A percentile compares a stretch with the other conserved stretches of the same genome.
Conservation (phyloP, 768 basidiomycete species). For the Sutorius australiensis region DNA sequence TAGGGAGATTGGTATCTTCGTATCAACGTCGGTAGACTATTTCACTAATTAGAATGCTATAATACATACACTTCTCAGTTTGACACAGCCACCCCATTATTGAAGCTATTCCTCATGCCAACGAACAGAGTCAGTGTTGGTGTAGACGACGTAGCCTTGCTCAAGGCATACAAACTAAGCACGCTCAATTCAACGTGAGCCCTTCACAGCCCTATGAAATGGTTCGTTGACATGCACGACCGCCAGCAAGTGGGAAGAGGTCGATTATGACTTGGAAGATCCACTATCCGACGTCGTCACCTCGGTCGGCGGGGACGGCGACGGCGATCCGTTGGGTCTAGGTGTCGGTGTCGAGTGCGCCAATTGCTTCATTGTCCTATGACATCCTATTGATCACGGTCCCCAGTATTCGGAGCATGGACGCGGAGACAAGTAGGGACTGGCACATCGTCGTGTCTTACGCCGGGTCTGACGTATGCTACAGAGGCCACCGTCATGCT, state of each 20-base stretch:
- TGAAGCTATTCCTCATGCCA: slow-evolving; percentile 12
- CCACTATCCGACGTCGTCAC: slow-evolving; percentile 67
- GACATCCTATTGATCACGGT: not conserved
- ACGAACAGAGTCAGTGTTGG: slow-evolving; percentile 59
- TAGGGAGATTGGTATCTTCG: not conserved
- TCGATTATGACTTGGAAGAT: slow-evolving; percentile 81
- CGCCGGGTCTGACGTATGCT: slow-evolving; percentile 4
- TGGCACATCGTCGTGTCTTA: slow-evolving; percentile 8
- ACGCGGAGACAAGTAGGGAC: slow-evolving; percentile 67
- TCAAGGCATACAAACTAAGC: slow-evolving; percentile 86
- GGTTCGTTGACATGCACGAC: slow-evolving; percentile 4
- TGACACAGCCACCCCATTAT: slow-evolving; percentile 14
- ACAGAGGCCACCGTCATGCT: slow-evolving; percentile 79
- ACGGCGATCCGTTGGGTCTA: slow-evolving; percentile 77
- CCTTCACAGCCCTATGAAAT: not conserved
- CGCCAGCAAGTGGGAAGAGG: slow-evolving; percentile 81
- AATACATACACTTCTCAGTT: slow-evolving; percentile 1
- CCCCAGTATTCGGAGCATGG: slow-evolving; percentile 59
- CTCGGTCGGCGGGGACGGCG: slow-evolving; percentile 54
- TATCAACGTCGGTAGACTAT: slow-evolving; percentile 10
- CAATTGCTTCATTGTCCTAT: not conserved
- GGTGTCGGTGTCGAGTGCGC: slow-evolving; percentile 59
- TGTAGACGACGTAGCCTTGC: slow-evolving; percentile 75
- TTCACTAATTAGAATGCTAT: slow-evolving; percentile 4
- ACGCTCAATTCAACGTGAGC: slow-evolving; percentile 69